A percentile compares a stretch with the other conserved stretches of the same genome.
Evolutionary conservation across 768 basidiomycete genomes (phyloP).

Genomic region (Suillus weaverae): DNA sequence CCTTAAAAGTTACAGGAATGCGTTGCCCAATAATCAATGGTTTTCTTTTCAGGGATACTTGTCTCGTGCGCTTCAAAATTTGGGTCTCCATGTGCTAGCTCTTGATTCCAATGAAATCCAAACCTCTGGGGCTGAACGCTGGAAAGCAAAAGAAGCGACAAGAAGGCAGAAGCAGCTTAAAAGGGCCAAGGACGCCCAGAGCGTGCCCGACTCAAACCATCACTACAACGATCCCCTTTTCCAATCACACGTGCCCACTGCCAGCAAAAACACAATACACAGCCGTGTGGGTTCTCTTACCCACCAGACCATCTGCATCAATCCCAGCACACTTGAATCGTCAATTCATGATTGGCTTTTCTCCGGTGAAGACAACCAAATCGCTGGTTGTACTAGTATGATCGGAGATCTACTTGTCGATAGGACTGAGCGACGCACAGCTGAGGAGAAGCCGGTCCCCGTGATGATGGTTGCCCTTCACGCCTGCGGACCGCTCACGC

Average conservation of each 20-base stretch:
- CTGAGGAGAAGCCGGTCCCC: slow-evolving; percentile 29
- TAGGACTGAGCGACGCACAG: background rate
- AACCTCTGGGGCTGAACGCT: slow-evolving; percentile 54
- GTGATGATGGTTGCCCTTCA: slow-evolving; percentile 70
- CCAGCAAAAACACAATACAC: background rate
- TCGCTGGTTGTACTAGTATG: background rate
- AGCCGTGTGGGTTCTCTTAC: slow-evolving; percentile 41
- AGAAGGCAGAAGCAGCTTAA: slow-evolving; percentile 19
- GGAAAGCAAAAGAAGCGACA: slow-evolving; percentile 33
- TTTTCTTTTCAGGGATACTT: slow-evolving; percentile 53
- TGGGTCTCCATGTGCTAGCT: slow-evolving; percentile 55
- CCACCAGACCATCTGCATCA: slow-evolving; percentile 59
- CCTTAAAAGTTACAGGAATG: background rate
- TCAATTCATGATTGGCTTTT: slow-evolving; percentile 56
- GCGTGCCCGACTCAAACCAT: background rate
- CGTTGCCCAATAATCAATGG: slow-evolving; percentile 2
- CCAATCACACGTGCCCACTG: slow-evolving; percentile 1
- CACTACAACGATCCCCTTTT: background rate
- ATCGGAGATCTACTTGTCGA: background rate
- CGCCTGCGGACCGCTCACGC: slow-evolving; percentile 73
- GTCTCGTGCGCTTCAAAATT: slow-evolving; percentile 46
- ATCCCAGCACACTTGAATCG: slow-evolving; percentile 43
- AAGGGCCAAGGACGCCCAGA: slow-evolving; percentile 7
- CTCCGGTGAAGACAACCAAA: slow-evolving; percentile 7
- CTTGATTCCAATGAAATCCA: slow-evolving; percentile 63